Evolutionary conservation across 2,329 filamentous ascomycete genomes (phyloP), one percentile per base, ranked within the genome.

Genomic region (Ploettnerulaceae sp.): DNA sequence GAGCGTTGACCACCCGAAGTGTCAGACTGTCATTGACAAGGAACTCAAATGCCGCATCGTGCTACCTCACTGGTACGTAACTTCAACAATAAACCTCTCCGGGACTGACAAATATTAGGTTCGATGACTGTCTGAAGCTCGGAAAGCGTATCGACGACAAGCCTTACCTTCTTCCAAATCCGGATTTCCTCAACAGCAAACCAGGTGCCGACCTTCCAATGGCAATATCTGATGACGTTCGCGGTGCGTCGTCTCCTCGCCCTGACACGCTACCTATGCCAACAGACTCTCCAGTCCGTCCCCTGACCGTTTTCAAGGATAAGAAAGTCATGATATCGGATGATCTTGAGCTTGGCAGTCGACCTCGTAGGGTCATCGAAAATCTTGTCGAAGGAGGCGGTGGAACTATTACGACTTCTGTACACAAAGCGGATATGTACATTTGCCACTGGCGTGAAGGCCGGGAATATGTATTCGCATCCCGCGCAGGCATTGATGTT

Each of bases 81-180:
- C 44, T 4, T 32, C 2, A 11, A 5, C 8, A 2, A n/a, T 14
- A 29, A 24, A 29, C 21, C 37, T 28, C 33, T 25, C 2, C 22
- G 33, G 33, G 51, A 39, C 59, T 67, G 53, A 65, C 47, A n/a
- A 21, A 26, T 8, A 18, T 28, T 52, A 90, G 86, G 89, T 96
- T 98, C 62, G 91, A 97, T 58, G 91, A 96, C 64, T 98, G 93
- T 67, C 78, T 98, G 57, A 93, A 87, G 66, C 79, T 98, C 21
- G 90, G 91, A 39, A 90, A 89, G 66, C 82, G 87, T 49, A 96
- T 98, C 57, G 85, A 88, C 57, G 93, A 98, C 64, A 71, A 73
- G 5, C 93, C 93, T 0, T 98, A 98, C 62, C 70, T 79, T 15
- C 74, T 97, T 1, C 93, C 93, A 1, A 75, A 97, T 55, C 86